These are phyloP conservation scores for Ophiostoma quercus DNA, from an alignment of 2,329 filamentous ascomycete genomes.

Conservation along the genomic window DNA sequence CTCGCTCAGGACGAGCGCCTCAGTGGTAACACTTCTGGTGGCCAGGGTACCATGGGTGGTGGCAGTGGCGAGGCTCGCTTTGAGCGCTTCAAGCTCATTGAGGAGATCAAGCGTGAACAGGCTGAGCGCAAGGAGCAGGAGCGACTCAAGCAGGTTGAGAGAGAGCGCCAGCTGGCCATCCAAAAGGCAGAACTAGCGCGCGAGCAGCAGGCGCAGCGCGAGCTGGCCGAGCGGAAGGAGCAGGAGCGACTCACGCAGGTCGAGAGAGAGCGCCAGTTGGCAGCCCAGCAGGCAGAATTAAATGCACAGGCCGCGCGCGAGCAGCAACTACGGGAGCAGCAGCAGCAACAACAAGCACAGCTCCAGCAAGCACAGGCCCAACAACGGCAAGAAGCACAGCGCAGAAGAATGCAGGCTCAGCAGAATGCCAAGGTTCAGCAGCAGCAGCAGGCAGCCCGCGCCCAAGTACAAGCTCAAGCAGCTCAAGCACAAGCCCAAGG, in stretches of 20 bases:
- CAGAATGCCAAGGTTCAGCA: constrained; percentile 33
- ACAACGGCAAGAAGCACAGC: constrained; percentile 35
- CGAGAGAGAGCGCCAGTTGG: constrained; percentile 17
- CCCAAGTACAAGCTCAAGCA: constrained; percentile 19
- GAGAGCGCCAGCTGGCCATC: constrained; percentile 49
- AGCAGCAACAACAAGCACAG: constrained; percentile 30
- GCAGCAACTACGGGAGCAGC: constrained; percentile 35
- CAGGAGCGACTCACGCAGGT: constrained; percentile 31
- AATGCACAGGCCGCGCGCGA: constrained; percentile 31
- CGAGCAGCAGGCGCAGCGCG: constrained; percentile 38
- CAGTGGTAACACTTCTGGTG: constrained; percentile 53
- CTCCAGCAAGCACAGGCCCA: constrained; percentile 33
- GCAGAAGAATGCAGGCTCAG: constrained; percentile 31
- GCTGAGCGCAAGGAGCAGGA: constrained; percentile 73
- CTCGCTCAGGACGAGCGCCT: constrained; percentile 83
- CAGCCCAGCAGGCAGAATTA: constrained; percentile 20
- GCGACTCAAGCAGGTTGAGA: constrained; percentile 61
- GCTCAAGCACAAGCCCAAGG: constrained; percentile 26
- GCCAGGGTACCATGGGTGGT: constrained; percentile 53
- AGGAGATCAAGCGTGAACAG: constrained; percentile 73
- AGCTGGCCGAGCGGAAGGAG: constrained; percentile 30
- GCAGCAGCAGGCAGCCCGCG: constrained; percentile 27
- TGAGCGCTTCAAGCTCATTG: constrained; percentile 85
- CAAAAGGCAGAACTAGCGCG: constrained; percentile 35
- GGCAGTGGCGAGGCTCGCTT: constrained; percentile 75